Evolutionary conservation across 441 rosid species (phyloP).

Genomic region (Viola pubescens): DNA sequence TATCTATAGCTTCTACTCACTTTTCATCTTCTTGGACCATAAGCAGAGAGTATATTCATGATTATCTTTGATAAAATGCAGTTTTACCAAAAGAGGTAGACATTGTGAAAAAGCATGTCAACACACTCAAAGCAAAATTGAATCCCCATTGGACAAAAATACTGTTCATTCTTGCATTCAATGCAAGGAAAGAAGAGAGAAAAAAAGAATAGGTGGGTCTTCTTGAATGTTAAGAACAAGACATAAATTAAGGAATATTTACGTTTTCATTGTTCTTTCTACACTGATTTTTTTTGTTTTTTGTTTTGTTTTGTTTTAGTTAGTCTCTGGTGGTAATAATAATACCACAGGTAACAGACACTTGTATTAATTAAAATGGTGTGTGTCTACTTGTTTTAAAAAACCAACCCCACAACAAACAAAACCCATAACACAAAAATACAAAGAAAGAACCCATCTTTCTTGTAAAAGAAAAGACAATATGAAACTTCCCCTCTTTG

Average conservation of each 20-base stretch:
- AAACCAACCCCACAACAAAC: conserved; percentile 20
- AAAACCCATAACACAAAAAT: conserved; percentile 14
- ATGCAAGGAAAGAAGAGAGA: not conserved
- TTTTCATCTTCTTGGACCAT: conserved; percentile 20
- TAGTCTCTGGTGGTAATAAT: conserved; percentile 7
- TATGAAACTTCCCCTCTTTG: conserved; percentile 18
- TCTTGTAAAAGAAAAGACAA: conserved; percentile 1
- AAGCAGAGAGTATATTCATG: conserved; percentile 13
- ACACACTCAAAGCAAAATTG: not conserved
- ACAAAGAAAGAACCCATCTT: conserved; percentile 16
- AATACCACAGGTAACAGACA: conserved; percentile 26
- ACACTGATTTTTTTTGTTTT: too few relatives aligned
- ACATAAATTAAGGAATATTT: not conserved
- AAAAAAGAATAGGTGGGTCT: not conserved
- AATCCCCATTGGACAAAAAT: not conserved
- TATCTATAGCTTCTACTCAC: conserved; percentile 4
- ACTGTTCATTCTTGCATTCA: not conserved
- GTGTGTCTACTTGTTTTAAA: conserved; percentile 34
- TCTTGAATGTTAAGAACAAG: conserved; percentile 12
- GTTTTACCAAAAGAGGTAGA: conserved; percentile 14
- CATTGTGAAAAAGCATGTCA: not conserved
- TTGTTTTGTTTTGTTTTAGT: conserved; percentile 21
- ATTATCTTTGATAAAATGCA: conserved; percentile 24
- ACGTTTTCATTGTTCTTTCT: conserved; percentile 13
- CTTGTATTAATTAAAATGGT: too few relatives aligned